These are phyloP conservation scores for Sistotremastrum suecicum DNA, from an alignment of 768 basidiomycete species.

Conservation along the genomic window DNA sequence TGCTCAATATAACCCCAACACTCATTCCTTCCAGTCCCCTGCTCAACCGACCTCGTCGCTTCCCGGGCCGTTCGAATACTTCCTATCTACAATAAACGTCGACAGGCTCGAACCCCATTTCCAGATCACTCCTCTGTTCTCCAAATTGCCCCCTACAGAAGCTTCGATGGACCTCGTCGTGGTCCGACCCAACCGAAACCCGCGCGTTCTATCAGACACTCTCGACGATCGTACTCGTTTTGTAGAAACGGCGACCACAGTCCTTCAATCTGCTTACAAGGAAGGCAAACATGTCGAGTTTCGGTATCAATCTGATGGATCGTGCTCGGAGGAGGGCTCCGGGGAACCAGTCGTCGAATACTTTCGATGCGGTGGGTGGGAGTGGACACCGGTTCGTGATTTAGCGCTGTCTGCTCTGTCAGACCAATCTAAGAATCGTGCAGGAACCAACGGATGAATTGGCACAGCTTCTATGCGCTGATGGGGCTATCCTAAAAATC, in stretches of 20 bases:
- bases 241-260: constrained; percentile 34
- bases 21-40: constrained; percentile 32
- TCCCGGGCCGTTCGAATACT: constrained; percentile 75
- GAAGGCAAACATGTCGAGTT: constrained; percentile 58
- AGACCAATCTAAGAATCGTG: constrained; percentile 1
- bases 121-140: constrained; percentile 54
- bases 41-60: constrained; percentile 18
- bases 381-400: constrained; percentile 67
- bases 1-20: constrained; percentile 45
- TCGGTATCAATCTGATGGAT: constrained; percentile 34
- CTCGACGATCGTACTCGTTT: constrained; percentile 33
- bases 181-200: constrained; percentile 57
- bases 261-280: constrained; percentile 59
- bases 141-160: constrained; percentile 26
- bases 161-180: constrained; percentile 60
- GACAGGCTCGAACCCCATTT: constrained; percentile 79
- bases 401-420: constrained; percentile 1
- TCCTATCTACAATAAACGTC: constrained; percentile 68
- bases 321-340: constrained; percentile 24
- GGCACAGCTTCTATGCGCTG: constrained; percentile 66
- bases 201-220: constrained; percentile 27
- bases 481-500: constrained; percentile 60
- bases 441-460: constrained; percentile 26
- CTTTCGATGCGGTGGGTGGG: constrained; percentile 65
- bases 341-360: constrained; percentile 61